A percentile compares a stretch with the other conserved stretches of the same genome.
Conservation (phyloP, 257 asterid genomes). For the Fraxinus pennsylvanica region DNA sequence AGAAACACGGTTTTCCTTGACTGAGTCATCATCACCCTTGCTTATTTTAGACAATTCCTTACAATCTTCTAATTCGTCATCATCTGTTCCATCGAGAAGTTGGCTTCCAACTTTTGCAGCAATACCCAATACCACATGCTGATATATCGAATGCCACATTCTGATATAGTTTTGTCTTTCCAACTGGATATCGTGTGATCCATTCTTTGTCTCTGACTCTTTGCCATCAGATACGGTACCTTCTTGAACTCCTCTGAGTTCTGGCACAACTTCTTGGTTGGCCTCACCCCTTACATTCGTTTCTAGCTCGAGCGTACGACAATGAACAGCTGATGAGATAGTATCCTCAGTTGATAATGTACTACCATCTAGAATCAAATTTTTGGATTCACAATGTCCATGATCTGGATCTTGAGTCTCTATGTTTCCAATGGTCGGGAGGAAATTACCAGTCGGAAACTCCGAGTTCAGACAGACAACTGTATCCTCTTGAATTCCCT, state of each 20-base stretch:
- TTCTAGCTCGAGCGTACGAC: slow-evolving; percentile 10
- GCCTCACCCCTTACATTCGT: slow-evolving; percentile 5
- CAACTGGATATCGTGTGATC: slow-evolving; percentile 13
- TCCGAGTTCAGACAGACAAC: background rate
- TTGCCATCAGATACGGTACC: slow-evolving; percentile 4
- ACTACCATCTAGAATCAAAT: slow-evolving; percentile 26
- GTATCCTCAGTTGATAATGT: slow-evolving; percentile 16
- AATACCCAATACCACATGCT: slow-evolving; percentile 74
- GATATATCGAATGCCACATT: slow-evolving; percentile 95
- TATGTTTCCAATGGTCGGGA: too few relatives aligned
- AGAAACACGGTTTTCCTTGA: slow-evolving; percentile 19
- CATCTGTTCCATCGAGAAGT: slow-evolving; percentile 73
- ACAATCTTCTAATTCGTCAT: slow-evolving; percentile 42
- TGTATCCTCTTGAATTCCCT: background rate
- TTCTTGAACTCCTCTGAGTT: background rate
- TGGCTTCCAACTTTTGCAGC: slow-evolving; percentile 71
- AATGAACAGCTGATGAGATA: slow-evolving; percentile 9
- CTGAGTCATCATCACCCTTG: slow-evolving; percentile 10
- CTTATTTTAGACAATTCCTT: slow-evolving; percentile 18
- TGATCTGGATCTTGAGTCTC: slow-evolving; percentile 13
- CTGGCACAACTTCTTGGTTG: slow-evolving; percentile 10
- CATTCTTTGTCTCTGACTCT: slow-evolving; percentile 24
- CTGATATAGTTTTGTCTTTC: slow-evolving; percentile 50
- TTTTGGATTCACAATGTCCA: slow-evolving; percentile 15
- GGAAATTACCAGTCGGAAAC: too few relatives aligned